These are phyloP conservation scores for Skeletonema costatum DNA, from an alignment of 108 stramenopile genomes.

Conservation along the genomic window DNA sequence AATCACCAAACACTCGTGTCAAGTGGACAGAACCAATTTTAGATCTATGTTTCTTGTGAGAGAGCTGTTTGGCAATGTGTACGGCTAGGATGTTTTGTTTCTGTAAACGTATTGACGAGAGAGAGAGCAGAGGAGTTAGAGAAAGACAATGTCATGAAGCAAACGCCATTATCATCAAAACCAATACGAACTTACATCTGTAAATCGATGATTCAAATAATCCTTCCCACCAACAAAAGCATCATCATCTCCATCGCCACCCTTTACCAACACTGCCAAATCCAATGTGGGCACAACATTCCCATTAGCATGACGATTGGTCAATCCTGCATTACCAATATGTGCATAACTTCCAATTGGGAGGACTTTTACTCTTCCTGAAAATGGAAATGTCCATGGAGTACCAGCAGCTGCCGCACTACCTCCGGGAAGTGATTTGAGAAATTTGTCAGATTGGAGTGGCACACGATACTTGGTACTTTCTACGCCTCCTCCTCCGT, in stretches of 20 bases:
- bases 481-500: neutral
- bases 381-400: slow-evolving; percentile 31
- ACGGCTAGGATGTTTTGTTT: slow-evolving; percentile 76
- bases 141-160: neutral
- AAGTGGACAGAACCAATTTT: slow-evolving; percentile 55
- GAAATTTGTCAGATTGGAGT: slow-evolving; percentile 59
- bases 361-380: slow-evolving; percentile 11
- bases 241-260: slow-evolving; percentile 19
- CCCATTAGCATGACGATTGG: slow-evolving; percentile 74
- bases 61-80: slow-evolving; percentile 60
- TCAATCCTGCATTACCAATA: slow-evolving; percentile 56
- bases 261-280: slow-evolving; percentile 56
- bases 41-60: slow-evolving; percentile 50
- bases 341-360: slow-evolving; percentile 44
- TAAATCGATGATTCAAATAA: slow-evolving; percentile 74
- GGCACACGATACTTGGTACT: slow-evolving; percentile 20
- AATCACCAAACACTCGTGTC: slow-evolving; percentile 44
- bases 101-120: slow-evolving; percentile 28
- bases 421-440: slow-evolving; percentile 33
- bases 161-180: neutral
- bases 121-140: neutral
- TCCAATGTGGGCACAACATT: slow-evolving; percentile 72
- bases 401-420: neutral
- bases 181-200: slow-evolving; percentile 68
- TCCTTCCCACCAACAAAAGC: slow-evolving; percentile 67